These are phyloP conservation scores for Wickerhamomyces sp. DNA, from an alignment of 1,139 yeast genomes.

Conservation along the genomic window DNA sequence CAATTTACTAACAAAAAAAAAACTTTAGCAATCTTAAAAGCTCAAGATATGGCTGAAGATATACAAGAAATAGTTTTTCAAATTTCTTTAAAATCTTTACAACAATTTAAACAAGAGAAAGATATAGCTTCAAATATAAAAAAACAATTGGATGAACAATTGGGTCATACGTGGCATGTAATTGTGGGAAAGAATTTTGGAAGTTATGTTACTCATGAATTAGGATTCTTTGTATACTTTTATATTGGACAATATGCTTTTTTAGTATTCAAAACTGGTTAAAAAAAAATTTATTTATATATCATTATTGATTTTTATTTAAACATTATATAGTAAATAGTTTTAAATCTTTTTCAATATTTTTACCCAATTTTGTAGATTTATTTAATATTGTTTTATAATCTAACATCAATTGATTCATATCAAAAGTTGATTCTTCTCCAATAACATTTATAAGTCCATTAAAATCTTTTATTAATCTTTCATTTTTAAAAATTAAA, in stretches of 20 bases:
- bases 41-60: conserved; percentile 50
- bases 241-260: conserved; percentile 80
- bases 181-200: conserved; percentile 94
- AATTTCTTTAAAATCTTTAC: conserved; percentile 49
- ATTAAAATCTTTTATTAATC: not conserved
- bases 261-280: conserved; percentile 73
- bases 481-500: not conserved
- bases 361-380: not conserved
- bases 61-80: conserved; percentile 56
- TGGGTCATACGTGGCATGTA: conserved; percentile 92
- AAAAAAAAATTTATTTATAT: conserved; percentile 2
- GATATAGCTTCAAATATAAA: conserved; percentile 82
- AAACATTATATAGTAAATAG: conserved; percentile 1
- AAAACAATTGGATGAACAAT: conserved; percentile 61
- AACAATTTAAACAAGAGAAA: conserved; percentile 47
- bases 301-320: not conserved
- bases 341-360: conserved; percentile 1
- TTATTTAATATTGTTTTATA: not conserved
- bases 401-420: not conserved
- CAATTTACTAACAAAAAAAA: too few species aligned
- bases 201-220: conserved; percentile 84
- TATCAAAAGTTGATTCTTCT: not conserved
- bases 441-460: not conserved
- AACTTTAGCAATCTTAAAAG: conserved; percentile 32
- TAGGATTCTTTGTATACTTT: conserved; percentile 79